Evolutionary conservation across 768 basidiomycete species (phyloP).

Genomic region (Suillus sp.): DNA sequence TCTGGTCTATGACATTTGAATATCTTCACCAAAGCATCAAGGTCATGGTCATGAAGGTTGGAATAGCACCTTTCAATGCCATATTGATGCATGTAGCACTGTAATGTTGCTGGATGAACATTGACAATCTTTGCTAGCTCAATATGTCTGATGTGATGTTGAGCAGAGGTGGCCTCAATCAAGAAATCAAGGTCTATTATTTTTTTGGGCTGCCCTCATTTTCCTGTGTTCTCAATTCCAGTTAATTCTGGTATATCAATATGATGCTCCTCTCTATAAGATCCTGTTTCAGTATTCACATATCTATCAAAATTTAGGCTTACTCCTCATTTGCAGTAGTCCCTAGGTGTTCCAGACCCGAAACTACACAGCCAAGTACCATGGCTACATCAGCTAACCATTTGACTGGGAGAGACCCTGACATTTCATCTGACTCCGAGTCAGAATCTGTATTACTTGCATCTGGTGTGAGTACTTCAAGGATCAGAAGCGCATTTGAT

Average conservation of each 20-base stretch:
- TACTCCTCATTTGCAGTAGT: neutral
- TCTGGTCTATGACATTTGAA: constrained; percentile 19
- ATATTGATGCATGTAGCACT: constrained; percentile 14
- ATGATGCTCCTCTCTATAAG: neutral
- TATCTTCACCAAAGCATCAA: constrained; percentile 19
- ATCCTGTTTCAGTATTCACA: neutral
- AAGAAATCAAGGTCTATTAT: constrained; percentile 13
- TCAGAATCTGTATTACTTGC: neutral
- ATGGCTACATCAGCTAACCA: constrained; percentile 16
- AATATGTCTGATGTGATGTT: constrained; percentile 10
- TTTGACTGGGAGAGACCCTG: neutral
- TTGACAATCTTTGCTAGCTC: constrained; percentile 15
- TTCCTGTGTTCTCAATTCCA: constrained; percentile 2
- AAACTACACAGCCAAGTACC: constrained; percentile 13
- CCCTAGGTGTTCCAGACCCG: constrained; percentile 4
- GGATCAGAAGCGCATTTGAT: constrained; percentile 12
- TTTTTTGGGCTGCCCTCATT: constrained; percentile 18
- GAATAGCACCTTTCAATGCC: constrained; percentile 17
- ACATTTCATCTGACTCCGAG: neutral
- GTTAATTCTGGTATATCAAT: constrained; percentile 8
- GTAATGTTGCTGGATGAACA: constrained; percentile 20
- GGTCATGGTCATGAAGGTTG: constrained; percentile 20
- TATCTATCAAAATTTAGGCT: neutral
- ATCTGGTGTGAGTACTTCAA: constrained; percentile 14
- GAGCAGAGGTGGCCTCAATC: constrained; percentile 13